Base-by-base conservation (phyloP, 2,329 filamentous ascomycete genomes). In the Ophiostoma pallidulum region DNA sequence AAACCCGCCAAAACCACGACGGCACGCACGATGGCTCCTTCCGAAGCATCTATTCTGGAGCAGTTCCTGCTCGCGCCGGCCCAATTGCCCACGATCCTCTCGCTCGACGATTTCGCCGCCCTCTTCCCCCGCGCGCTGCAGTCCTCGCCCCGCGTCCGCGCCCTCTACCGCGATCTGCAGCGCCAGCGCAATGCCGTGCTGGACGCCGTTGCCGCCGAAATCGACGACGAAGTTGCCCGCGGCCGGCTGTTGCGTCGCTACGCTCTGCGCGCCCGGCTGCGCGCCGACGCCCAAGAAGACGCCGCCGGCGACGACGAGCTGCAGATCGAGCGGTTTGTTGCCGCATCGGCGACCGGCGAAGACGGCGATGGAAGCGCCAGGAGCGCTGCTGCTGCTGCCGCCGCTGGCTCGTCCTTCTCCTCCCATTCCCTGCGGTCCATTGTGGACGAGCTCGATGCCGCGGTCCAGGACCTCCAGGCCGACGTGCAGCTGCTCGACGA, bases 41-140 rank as follows among this genome's bases (percentile, higher is more conserved):
- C 80, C 38, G 89, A 94, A 67, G 71, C 77, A 48, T 75, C 79
- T 24, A 85, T 94, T 54, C 75, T 94, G 44, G 73, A 74, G 58
- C 82, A 84, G 64, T 94, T 91, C 62, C 78, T 94, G 50, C 75
- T 94, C 31, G 73, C 82, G 26, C 85, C 88, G 12, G 82, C 87
- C 8, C 75, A 84, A 24, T 72, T 94, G 32, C 82, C 84, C 36
- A 76, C 82, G 53, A 77, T 89, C 59, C 70, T 89, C 56, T 82
- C 86, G 8, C 73, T 89, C 40, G 73, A 80, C 49, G 77, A 87
- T 54, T 94, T 94, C 69, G 80, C 78, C 37, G 73, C 81, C 24
- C 73, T 91, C 36, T 92, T 94, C 59, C 87, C 88, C 10, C 77
- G 74, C 43, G 65, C 76, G 33, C 71, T 81, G 42, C 82, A 81